A percentile compares a stretch with the other conserved stretches of the same genome.
These are phyloP conservation scores for Paramecium caudatum DNA, from an alignment of 73 alveolate genomes.

Conservation along the genomic window DNA sequence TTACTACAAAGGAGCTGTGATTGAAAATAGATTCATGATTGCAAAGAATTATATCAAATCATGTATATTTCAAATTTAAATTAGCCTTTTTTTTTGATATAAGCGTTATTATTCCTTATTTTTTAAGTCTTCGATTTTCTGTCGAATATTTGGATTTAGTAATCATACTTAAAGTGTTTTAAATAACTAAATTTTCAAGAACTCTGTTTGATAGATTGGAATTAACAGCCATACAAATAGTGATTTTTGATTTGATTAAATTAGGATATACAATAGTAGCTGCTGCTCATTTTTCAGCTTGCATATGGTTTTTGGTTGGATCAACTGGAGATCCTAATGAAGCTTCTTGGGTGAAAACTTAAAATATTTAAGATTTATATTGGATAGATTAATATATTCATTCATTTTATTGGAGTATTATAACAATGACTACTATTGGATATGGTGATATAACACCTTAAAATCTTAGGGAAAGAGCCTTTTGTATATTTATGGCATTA, in stretches of 20 bases:
- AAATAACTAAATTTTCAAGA: conserved; percentile 38
- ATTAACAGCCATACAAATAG: conserved; percentile 7
- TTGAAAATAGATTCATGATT: conserved; percentile 34
- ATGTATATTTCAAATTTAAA: neutral
- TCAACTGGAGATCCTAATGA: conserved; percentile 48
- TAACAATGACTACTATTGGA: conserved; percentile 65
- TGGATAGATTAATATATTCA: conserved; percentile 17
- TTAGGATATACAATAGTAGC: conserved; percentile 21
- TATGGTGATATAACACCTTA: conserved; percentile 57
- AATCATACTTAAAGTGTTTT: conserved; percentile 35
- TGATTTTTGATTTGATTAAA: conserved; percentile 11
- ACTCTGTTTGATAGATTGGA: conserved; percentile 47
- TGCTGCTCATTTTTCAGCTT: conserved; percentile 66
- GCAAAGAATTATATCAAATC: conserved; percentile 28
- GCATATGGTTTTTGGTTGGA: conserved; percentile 56
- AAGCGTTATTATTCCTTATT: conserved; percentile 43
- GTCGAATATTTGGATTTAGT: conserved; percentile 29
- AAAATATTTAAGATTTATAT: conserved; percentile 34
- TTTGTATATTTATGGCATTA: conserved; percentile 14
- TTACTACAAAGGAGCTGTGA: conserved; percentile 44
- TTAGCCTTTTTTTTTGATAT: conserved; percentile 48
- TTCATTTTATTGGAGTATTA: conserved; percentile 44
- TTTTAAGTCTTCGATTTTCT: conserved; percentile 13
- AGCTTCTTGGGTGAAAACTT: neutral
- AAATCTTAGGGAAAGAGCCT: conserved; percentile 37